Evolutionary conservation across 352 stramenopile species (phyloP).

Genomic region (Phytophthora litchii): DNA sequence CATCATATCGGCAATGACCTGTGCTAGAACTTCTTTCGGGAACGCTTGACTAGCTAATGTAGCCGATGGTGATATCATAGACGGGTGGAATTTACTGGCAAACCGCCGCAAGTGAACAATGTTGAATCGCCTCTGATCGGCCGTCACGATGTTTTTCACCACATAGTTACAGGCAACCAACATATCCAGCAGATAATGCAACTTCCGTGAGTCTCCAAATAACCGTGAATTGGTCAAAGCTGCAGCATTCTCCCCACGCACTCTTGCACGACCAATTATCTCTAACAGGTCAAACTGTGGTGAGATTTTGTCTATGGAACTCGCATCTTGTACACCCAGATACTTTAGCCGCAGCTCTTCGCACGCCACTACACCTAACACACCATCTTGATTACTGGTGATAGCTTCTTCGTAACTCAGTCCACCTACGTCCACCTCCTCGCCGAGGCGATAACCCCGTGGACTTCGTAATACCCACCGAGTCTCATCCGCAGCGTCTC

Average conservation of each 20-base stretch:
- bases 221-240: constrained; percentile 52
- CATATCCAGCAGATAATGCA: constrained; percentile 85
- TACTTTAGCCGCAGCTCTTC: constrained; percentile 70
- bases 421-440: constrained; percentile 55
- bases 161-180: constrained; percentile 66
- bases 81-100: constrained; percentile 62
- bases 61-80: constrained; percentile 65
- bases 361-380: constrained; percentile 76
- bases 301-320: constrained; percentile 59
- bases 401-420: constrained; percentile 72
- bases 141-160: constrained; percentile 80
- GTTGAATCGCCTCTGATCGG: constrained; percentile 77
- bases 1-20: constrained; percentile 72
- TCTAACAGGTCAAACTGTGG: constrained; percentile 82
- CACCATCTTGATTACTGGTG: constrained; percentile 42
- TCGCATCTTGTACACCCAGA: constrained; percentile 64
- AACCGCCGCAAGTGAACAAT: constrained; percentile 81
- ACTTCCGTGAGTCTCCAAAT: constrained; percentile 75
- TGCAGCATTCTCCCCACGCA: constrained; percentile 68
- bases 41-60: constrained; percentile 60
- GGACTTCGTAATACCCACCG: constrained; percentile 69
- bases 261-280: constrained; percentile 67
- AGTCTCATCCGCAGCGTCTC: constrained; percentile 39
- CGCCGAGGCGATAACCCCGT: constrained; percentile 61
- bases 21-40: constrained; percentile 62